Evolutionary conservation across 2,329 filamentous ascomycete genomes (phyloP), one percentile per base, ranked within the genome.

Genomic region (Aureobasidium uvarum): DNA sequence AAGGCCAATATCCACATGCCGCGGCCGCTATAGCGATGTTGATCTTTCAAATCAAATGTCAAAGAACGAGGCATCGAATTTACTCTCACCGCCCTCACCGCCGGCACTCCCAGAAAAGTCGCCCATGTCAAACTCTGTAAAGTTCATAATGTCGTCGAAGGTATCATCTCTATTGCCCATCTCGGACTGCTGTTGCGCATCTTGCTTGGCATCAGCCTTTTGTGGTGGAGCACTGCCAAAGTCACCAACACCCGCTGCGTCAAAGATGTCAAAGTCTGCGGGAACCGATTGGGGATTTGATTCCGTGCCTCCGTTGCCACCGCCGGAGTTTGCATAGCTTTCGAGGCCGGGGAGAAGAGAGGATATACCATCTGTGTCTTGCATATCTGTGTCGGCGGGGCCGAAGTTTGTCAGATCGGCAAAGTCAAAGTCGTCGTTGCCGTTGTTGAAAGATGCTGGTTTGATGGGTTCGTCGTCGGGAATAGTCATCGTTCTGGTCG

Each of bases 301-400:
- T 18, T 43, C 41, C 2, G 36, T 51, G 45, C 59, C 23, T n/a
- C 58, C 41, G 16, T 41, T 56, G 18, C 50, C 59, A 14, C 43
- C 66, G 39, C 59, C 51, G 16, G 68, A 70, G 38, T 77, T 79
- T 20, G 78, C 75, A 69, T 77, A 79, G 69, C 77, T 73, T 67
- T 80, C 73, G 62, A 81, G 70, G 64, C 79, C 74, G 43, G 79
- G 73, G 7, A 78, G 70, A 8, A 80, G 72, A 2, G 77, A 74
- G 11, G 72, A 73, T 33, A 79, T 73, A 58, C 69, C 69, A 67
- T 72, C 68, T 58, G 73, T 72, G 51, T 73, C 70, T 46, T 69
- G 70, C 31, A 69, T 70, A 36, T 62, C 50, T 28, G 58, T 64
- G 51, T 54, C 59, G 18, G 50, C 13, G n/a, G 50, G 39, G 28